Evolutionary conservation across 345 rosid species (phyloP).

Genomic region (Hibiscus syriacus): DNA sequence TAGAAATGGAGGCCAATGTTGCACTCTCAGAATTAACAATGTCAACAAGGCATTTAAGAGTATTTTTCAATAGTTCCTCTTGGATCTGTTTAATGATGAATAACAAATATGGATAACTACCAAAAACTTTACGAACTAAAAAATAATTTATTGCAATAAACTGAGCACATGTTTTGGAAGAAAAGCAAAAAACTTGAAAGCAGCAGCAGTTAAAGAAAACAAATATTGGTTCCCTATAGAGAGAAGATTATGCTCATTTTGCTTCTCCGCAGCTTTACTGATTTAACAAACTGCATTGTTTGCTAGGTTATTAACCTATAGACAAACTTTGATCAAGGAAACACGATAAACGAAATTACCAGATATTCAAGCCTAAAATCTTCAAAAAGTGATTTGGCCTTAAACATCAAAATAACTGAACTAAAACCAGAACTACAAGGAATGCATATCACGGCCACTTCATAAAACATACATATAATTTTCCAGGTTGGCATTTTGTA

Average conservation of each 20-base stretch:
- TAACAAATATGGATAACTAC: neutral
- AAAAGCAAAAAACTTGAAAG: neutral
- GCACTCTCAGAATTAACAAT: constrained; percentile 65
- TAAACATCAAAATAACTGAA: neutral
- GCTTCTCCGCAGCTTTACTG: neutral
- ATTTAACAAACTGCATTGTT: neutral
- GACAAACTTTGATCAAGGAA: neutral
- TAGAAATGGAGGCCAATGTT: constrained; percentile 74
- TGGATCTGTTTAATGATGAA: constrained; percentile 43
- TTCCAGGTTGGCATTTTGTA: neutral
- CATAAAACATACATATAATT: neutral
- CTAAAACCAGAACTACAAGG: neutral
- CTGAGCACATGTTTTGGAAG: neutral
- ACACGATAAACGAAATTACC: neutral
- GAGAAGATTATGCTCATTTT: neutral
- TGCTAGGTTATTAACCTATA: neutral
- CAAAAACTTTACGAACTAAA: neutral
- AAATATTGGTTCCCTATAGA: neutral
- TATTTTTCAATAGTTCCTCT: constrained; percentile 46
- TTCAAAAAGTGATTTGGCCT: neutral
- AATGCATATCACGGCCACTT: neutral
- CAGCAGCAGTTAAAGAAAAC: neutral
- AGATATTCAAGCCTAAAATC: neutral
- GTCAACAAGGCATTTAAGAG: constrained; percentile 59
- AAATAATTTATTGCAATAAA: neutral